phyloP scores from a whole-genome alignment of 2,329 filamentous ascomycete genomes.

The Diaporthe humulicola region DNA sequence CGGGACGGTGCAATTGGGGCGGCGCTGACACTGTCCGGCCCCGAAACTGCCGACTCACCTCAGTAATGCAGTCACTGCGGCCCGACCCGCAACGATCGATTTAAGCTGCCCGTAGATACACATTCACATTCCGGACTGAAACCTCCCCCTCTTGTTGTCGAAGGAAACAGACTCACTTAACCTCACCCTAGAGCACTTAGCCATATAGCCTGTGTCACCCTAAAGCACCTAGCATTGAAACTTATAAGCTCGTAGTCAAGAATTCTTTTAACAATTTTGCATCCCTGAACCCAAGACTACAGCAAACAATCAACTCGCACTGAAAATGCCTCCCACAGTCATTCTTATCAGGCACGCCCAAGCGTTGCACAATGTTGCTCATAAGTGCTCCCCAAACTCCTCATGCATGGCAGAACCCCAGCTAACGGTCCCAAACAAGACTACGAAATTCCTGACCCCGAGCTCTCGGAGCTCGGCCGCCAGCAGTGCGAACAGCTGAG shows the following conservation, averaged over 20 bases:
- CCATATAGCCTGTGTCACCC: background rate
- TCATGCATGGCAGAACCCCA: slow-evolving; percentile 30
- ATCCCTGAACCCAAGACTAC: background rate
- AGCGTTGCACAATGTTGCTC: slow-evolving; percentile 65
- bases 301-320: slow-evolving; percentile 49
- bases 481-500: slow-evolving; percentile 62
- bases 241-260: too few species aligned
- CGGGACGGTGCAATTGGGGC: background rate
- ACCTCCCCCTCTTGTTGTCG: background rate
- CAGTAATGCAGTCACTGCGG: background rate
- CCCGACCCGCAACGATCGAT: background rate
- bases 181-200: background rate
- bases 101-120: too few species aligned
- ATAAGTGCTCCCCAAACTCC: slow-evolving; percentile 56
- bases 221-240: background rate
- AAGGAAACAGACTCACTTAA: background rate
- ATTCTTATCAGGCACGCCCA: slow-evolving; percentile 94
- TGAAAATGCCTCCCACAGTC: slow-evolving; percentile 70
- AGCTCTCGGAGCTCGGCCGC: slow-evolving; percentile 62
- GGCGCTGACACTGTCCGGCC: background rate
- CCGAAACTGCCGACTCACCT: background rate
- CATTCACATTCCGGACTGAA: background rate
- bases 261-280: background rate
- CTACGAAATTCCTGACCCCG: slow-evolving; percentile 63
- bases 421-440: slow-evolving; percentile 55